Evolutionary conservation across 805 yeast species (phyloP), one percentile per base, ranked within the genome.

Genomic region (Tetrapisispora fleetii): DNA sequence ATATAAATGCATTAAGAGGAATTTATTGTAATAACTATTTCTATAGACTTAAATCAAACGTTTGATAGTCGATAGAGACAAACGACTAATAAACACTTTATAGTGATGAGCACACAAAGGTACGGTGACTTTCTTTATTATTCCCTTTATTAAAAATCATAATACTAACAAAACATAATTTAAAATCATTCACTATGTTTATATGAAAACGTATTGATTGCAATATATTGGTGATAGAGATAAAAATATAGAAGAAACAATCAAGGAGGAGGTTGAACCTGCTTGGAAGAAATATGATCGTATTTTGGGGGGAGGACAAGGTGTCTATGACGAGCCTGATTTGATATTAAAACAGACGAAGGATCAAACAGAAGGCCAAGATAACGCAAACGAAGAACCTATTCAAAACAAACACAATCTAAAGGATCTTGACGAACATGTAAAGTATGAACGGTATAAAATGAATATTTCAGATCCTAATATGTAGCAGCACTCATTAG

Each of bases 281-380:
- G 28, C 24, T 13, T 41, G 44, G 44, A 41, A 41, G 14, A 41
- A 14, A 17, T 46, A 46, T 33, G 48, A 40, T n/a, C 30, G 32
- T 6, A 30, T 39, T 11, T 21, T 42, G 27, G 47, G 47, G 4
- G 46, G 35, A 18, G 50, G 50, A 14, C 50, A 43, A 38, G 47
- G 43, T 14, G 39, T 35, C 21, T 19, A 11, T 14, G 37, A 24
- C 3, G 43, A 28, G 17, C 36, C 36, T 10, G 39, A 22, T 11
- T 28, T 17, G 16, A 42, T 41, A 32, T 30, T 41, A 19, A 41
- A 32, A 18, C 27, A 35, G 16, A 22, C 32, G 6, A 33, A 11
- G 13, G 33, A 39, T 16, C 9, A 13, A 4, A 10, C 4, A 39
- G 33, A 22, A 6, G 4, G 18, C 4, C 18, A 11, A 14, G 19